These are phyloP conservation scores for Saccharum spontaneum DNA, from an alignment of 176 grass and related monocot species.

Conservation along the genomic window DNA sequence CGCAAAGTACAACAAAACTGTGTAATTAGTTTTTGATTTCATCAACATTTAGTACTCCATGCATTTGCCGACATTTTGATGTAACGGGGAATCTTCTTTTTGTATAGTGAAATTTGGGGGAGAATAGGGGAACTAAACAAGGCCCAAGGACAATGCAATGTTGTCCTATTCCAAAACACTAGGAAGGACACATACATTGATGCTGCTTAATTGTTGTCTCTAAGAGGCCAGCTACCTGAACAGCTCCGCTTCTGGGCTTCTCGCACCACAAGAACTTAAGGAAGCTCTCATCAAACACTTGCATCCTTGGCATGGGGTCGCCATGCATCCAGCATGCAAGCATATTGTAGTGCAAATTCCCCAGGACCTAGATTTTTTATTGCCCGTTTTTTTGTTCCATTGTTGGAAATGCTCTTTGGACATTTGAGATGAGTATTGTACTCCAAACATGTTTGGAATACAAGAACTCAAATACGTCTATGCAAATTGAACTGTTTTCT, in stretches of 20 bases:
- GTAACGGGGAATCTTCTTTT: no score
- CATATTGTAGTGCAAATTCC: not conserved
- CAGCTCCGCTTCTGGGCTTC: not conserved
- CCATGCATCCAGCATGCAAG: not conserved
- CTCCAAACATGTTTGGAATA: not conserved
- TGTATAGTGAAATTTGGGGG: no score
- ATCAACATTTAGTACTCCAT: no score
- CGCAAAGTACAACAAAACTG: no score
- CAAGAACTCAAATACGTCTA: not conserved
- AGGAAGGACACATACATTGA: not conserved
- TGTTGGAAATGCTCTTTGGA: not conserved
- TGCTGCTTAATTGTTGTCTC: not conserved
- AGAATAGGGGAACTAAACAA: no score
- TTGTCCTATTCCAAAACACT: not conserved
- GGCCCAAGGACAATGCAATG: not conserved
- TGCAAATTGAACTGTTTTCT: not conserved
- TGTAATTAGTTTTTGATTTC: no score
- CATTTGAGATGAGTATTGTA: not conserved
- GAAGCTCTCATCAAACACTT: not conserved
- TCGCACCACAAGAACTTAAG: not conserved
- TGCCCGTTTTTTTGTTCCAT: not conserved
- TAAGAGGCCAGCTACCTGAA: not conserved
- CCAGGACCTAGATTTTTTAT: not conserved
- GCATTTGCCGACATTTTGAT: no score
- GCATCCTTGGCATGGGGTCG: not conserved